phyloP scores from a whole-genome alignment of 1,139 yeast genomes.

The Pichia sp. region DNA sequence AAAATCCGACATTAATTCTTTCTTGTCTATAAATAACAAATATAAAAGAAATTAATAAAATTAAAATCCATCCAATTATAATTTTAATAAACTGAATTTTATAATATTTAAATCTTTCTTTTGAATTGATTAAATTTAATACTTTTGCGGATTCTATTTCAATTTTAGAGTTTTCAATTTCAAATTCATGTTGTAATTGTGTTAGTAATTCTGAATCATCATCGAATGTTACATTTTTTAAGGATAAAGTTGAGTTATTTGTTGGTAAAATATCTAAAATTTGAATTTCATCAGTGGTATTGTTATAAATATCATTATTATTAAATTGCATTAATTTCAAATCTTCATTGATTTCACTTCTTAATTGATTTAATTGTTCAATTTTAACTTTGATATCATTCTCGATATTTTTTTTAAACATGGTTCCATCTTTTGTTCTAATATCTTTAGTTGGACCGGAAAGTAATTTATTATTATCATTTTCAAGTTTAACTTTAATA shows the following conservation, averaged over 20 bases:
- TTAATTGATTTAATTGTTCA: conserved; percentile 1
- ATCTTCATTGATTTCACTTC: conserved; percentile 5
- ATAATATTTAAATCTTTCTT: conserved; percentile 8
- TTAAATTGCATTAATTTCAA: neutral
- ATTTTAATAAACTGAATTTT: conserved; percentile 13
- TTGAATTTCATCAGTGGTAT: neutral
- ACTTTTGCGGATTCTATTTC: conserved; percentile 24
- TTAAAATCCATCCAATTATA: conserved; percentile 14
- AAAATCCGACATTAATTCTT: conserved; percentile 55
- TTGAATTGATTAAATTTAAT: conserved; percentile 16
- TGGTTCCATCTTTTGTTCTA: neutral
- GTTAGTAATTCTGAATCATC: conserved; percentile 20
- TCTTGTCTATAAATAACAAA: conserved; percentile 46
- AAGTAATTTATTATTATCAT: neutral
- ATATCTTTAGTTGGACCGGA: neutral
- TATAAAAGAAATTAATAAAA: conserved; percentile 20
- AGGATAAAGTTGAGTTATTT: neutral
- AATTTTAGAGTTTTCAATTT: conserved; percentile 22
- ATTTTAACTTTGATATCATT: conserved; percentile 5
- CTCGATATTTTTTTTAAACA: neutral
- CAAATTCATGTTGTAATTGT: conserved; percentile 21
- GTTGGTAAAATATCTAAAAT: neutral
- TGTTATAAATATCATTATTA: neutral
- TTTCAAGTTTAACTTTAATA: neutral
- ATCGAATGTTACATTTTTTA: conserved; percentile 4